Evolutionary conservation across 345 rosid species (phyloP).

Genomic region (Arabidopsis suecica): DNA sequence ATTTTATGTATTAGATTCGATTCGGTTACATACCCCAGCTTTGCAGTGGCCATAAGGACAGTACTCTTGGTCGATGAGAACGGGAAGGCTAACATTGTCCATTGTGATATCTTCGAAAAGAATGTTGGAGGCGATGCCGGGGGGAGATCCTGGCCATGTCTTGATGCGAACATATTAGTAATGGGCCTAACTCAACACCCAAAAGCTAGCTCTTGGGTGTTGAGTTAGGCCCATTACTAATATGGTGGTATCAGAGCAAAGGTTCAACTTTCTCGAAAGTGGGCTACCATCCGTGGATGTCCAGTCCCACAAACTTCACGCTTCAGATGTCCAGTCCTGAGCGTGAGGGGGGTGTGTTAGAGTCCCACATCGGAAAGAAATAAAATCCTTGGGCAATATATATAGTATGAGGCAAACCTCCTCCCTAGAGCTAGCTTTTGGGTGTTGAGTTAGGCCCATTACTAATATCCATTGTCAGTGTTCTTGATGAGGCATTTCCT

Average conservation of each 20-base stretch:
- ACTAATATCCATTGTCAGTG: conserved; percentile 50
- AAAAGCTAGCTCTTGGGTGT: no score
- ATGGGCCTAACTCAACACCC: no score
- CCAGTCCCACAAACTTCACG: no score
- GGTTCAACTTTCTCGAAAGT: no score
- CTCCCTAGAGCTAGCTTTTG: not conserved
- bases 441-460: not conserved
- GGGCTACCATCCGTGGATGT: no score
- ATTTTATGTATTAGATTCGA: not conserved
- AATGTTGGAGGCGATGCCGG: conserved; percentile 46
- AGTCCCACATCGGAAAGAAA: no score
- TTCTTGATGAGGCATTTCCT: conserved; percentile 47
- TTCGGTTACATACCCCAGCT: conserved; percentile 41
- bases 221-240: no score
- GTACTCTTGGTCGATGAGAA: conserved; percentile 59
- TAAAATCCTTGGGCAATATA: not conserved
- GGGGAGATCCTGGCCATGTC: conserved; percentile 57
- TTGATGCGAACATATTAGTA: conserved; percentile 64
- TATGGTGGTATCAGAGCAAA: no score
- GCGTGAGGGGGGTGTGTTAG: no score
- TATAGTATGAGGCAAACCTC: not conserved
- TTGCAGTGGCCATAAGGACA: conserved; percentile 54
- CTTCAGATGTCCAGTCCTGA: no score
- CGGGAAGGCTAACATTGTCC: conserved; percentile 57
- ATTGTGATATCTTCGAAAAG: conserved; percentile 58